These are phyloP conservation scores for Zymoseptoria passerinii DNA, from an alignment of 2,329 filamentous ascomycete genomes.

Conservation along the genomic window DNA sequence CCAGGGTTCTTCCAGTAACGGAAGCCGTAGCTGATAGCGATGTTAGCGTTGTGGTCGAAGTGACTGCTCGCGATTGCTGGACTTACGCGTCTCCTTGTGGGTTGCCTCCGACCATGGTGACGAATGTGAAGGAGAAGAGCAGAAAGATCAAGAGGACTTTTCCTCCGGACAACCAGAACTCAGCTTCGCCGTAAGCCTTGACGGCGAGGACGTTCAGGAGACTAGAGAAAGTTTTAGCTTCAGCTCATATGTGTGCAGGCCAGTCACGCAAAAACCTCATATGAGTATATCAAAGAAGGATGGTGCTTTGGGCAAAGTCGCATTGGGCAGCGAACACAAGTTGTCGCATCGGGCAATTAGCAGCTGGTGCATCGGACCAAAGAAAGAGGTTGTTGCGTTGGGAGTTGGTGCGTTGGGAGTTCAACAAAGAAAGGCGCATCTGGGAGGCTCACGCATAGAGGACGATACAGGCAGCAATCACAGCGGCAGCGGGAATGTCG, in stretches of 20 bases:
- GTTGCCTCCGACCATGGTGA: conserved; percentile 30
- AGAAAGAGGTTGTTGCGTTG: background rate
- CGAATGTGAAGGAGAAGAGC: conserved; percentile 26
- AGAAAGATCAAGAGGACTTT: conserved; percentile 29
- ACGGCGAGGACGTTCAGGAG: conserved; percentile 38
- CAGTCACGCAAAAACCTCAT: background rate
- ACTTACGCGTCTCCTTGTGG: conserved; percentile 24
- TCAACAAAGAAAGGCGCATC: conserved; percentile 3
- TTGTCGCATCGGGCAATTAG: conserved; percentile 1
- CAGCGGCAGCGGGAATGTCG: conserved; percentile 37
- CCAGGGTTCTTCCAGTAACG: conserved; percentile 33
- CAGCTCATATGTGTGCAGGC: background rate
- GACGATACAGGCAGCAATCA: conserved; percentile 35
- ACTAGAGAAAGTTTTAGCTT: conserved; percentile 4
- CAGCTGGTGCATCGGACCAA: background rate
- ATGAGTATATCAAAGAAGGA: background rate
- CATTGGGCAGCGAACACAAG: background rate
- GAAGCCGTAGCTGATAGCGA: conserved; percentile 32
- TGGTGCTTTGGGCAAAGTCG: conserved; percentile 4
- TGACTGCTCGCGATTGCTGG: background rate
- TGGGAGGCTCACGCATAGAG: conserved; percentile 14
- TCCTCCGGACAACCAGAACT: conserved; percentile 46
- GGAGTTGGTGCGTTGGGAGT: conserved; percentile 5
- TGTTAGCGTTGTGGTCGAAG: background rate
- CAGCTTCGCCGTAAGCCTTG: conserved; percentile 38